Conservation (phyloP, 495 filamentous ascomycete species). For the Aspergillus steynii region DNA sequence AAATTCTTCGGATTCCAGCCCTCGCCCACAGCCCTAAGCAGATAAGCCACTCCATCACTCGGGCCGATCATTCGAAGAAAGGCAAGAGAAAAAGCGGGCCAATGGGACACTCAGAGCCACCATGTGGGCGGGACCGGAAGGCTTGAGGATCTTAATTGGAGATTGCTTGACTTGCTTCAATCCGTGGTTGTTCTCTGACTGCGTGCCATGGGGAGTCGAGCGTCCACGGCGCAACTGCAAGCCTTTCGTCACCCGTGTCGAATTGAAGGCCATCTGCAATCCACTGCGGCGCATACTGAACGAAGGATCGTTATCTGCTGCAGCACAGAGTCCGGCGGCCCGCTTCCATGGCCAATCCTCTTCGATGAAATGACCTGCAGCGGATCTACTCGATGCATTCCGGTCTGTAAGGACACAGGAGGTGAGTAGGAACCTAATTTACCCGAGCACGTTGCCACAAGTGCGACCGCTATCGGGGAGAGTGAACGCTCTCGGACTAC, state of each 20-base stretch:
- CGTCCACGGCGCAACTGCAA: neutral
- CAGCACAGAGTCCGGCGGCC: neutral
- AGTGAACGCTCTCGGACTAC: neutral
- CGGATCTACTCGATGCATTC: neutral
- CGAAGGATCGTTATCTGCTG: neutral
- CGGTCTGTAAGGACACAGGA: neutral
- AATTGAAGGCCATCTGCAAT: neutral
- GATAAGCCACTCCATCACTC: neutral
- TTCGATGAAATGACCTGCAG: slow-evolving; percentile 1
- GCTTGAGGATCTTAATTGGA: slow-evolving; percentile 14
- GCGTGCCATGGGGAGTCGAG: neutral
- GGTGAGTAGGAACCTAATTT: slow-evolving; percentile 3
- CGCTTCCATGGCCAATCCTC: slow-evolving; percentile 3
- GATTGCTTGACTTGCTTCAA: slow-evolving; percentile 21
- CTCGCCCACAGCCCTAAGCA: slow-evolving; percentile 5
- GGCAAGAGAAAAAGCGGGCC: slow-evolving; percentile 5
- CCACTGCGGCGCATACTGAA: neutral
- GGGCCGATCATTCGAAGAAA: slow-evolving; percentile 3
- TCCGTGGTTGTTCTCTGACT: slow-evolving; percentile 1
- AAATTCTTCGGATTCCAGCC: neutral
- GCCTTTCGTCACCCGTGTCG: neutral
- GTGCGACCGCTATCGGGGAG: too few relatives aligned
- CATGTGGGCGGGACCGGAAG: slow-evolving; percentile 16
- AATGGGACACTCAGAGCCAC: slow-evolving; percentile 6
- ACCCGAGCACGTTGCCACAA: slow-evolving; percentile 5